Evolutionary conservation across 2,329 filamentous ascomycete species (phyloP), one percentile per base, ranked within the genome.

Genomic region (Fusarium euwallaceae): DNA sequence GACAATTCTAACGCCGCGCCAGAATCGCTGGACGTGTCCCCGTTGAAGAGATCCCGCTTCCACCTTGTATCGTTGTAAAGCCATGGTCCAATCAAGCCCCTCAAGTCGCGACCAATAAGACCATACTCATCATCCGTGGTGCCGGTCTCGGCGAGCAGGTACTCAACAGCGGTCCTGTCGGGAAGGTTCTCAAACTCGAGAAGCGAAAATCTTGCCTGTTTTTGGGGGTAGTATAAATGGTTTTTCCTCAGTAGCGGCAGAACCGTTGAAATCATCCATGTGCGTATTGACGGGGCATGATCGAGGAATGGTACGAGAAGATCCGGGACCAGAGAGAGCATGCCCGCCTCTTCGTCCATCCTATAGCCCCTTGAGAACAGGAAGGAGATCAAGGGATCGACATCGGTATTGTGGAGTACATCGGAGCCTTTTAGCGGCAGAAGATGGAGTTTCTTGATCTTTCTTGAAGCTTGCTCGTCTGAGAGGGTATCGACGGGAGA

Each of bases 81-180:
- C 93, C 93, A 96, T 3, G 94, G 93, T 0, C 91, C 92, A 60
- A 95, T 84, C 41, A 95, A 79, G 0, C 91, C 90, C 71, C 89
- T 89, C 65, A 95, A 79, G 78, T 95, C 93, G 66, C 92, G 88
- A 1, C 89, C 91, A 58, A 92, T 80, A 41, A 85, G 80, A 1
- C 76, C 68, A 20, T 83, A 70, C 3, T 85, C 82, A 43, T 85
- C 83, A 34, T 86, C 81, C 17, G 78, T 78, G 24, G 77, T 69
- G 29, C 86, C 86, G 2, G 90, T 91, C 64, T 88, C 87, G 9
- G 88, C 88, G 6, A 96, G 84, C 32, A 95, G 85, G 56, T 91
- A 82, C 12, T 88, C 85, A 16, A 94, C 86, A 4, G 91, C 93
- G 11, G 87, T 83, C 55, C 83, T 83, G 60, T 92, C 92, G 9